Percentiles rank a stretch among this genome's conserved stretches.
These are phyloP conservation scores for Xylariaceae sp. DNA, from an alignment of 2,329 filamentous ascomycete species.

Conservation along the genomic window DNA sequence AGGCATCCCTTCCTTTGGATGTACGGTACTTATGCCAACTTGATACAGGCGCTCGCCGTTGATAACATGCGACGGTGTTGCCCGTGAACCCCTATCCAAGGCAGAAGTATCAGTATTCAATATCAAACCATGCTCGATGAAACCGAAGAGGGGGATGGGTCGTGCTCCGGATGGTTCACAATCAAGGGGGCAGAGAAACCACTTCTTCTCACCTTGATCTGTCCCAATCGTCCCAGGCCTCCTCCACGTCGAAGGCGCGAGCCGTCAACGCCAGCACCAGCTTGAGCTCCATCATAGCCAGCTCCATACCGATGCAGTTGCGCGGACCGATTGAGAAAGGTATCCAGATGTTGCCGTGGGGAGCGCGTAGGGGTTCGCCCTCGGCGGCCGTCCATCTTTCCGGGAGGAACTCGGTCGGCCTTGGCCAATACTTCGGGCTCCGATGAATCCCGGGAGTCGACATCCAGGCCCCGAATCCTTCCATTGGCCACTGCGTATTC, in stretches of 20 bases:
- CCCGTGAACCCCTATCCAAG: constrained; percentile 6
- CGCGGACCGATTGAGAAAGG: constrained; percentile 45
- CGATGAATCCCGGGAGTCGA: constrained; percentile 11
- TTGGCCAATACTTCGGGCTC: constrained; percentile 19
- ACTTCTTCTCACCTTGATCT: constrained; percentile 13
- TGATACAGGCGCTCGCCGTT: constrained; percentile 22
- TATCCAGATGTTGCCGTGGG: constrained; percentile 37
- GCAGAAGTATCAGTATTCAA: constrained; percentile 12
- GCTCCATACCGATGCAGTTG: constrained; percentile 48
- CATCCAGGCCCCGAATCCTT: constrained; percentile 14
- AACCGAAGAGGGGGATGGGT: not conserved
- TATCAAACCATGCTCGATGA: constrained; percentile 19
- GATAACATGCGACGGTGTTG: constrained; percentile 14
- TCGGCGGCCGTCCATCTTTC: constrained; percentile 21
- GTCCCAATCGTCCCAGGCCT: constrained; percentile 32
- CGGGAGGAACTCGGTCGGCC: constrained; percentile 26
- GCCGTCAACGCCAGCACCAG: constrained; percentile 39
- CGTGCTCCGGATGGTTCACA: too few species aligned
- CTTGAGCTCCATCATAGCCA: constrained; percentile 44
- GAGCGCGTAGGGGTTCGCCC: constrained; percentile 13
- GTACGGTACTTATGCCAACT: constrained; percentile 15
- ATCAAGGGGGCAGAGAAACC: not conserved
- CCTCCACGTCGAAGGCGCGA: constrained; percentile 40
- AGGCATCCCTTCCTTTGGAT: constrained; percentile 28
- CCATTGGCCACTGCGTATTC: not conserved